A percentile compares a stretch with the other conserved stretches of the same genome.
These are phyloP conservation scores for Tylopilus subfusipes DNA, from an alignment of 768 basidiomycete genomes.

Conservation along the genomic window DNA sequence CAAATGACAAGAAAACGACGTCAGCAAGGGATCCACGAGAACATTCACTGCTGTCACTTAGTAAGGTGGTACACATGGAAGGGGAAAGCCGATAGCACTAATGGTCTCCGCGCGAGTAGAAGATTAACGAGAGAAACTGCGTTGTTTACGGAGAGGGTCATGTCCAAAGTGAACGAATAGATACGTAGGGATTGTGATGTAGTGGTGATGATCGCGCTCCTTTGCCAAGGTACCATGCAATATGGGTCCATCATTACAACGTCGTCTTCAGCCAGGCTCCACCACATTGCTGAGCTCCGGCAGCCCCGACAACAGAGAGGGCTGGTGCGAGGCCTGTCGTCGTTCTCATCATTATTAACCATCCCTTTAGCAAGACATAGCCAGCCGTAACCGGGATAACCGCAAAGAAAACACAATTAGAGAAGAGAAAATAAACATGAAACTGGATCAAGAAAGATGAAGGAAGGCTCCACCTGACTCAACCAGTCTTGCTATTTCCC, in stretches of 20 bases:
- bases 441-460: conserved; percentile 28
- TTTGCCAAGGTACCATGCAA: conserved; percentile 20
- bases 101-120: conserved; percentile 8
- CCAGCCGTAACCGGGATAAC: conserved; percentile 23
- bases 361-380: conserved; percentile 29
- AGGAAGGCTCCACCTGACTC: conserved; percentile 25
- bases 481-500: conserved; percentile 76
- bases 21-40: conserved; percentile 3
- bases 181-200: conserved; percentile 29
- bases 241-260: conserved; percentile 21
- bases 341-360: conserved; percentile 16
- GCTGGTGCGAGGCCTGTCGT: conserved; percentile 16
- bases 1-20: not conserved
- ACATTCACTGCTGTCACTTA: not conserved
- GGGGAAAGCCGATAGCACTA: conserved; percentile 5
- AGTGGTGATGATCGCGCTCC: conserved; percentile 18
- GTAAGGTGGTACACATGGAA: not conserved
- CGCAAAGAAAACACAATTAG: conserved; percentile 24
- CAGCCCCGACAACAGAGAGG: conserved; percentile 6
- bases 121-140: conserved; percentile 17
- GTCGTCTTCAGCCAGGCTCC: conserved; percentile 11
- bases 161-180: conserved; percentile 32
- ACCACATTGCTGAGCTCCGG: conserved; percentile 13
- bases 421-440: conserved; percentile 31
- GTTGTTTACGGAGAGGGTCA: conserved; percentile 15